These are phyloP conservation scores for Fomitopsis betulina DNA, from an alignment of 1,284 basidiomycete genomes.

Conservation along the genomic window DNA sequence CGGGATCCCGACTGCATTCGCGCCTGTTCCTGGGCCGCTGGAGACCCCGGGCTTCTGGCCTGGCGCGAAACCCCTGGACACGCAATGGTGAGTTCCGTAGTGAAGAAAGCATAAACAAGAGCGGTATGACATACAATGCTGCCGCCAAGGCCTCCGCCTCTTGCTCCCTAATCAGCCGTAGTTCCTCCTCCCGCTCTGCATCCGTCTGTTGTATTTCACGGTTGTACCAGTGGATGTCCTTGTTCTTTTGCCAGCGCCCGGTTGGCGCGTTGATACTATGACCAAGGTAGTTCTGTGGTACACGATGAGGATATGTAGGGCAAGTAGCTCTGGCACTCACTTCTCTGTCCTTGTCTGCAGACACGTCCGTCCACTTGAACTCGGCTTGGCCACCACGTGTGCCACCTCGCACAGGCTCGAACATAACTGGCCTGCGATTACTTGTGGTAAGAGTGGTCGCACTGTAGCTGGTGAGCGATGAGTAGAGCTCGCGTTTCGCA, in stretches of 20 bases:
- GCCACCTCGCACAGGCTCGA: conserved; percentile 78
- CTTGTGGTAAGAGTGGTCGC: too few relatives aligned
- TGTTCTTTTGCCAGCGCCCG: conserved; percentile 93
- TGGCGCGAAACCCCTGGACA: conserved; percentile 57
- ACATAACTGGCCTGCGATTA: conserved; percentile 50
- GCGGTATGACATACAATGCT: conserved; percentile 54
- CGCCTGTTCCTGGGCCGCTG: conserved; percentile 31
- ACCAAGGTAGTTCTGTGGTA: conserved; percentile 78
- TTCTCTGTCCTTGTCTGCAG: conserved; percentile 88
- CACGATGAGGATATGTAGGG: not conserved
- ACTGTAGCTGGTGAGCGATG: not conserved
- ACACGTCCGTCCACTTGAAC: conserved; percentile 90
- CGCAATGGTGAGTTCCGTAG: not conserved
- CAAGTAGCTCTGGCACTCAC: conserved; percentile 33
- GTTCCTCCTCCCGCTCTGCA: conserved; percentile 60
- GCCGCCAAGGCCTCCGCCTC: conserved; percentile 84
- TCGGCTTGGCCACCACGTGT: conserved; percentile 87
- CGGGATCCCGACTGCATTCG: conserved; percentile 27
- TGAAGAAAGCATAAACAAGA: not conserved
- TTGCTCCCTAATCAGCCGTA: conserved; percentile 75
- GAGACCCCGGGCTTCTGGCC: conserved; percentile 35
- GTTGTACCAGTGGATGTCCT: conserved; percentile 91
- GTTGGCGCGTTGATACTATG: conserved; percentile 91
- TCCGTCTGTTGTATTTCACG: conserved; percentile 50
- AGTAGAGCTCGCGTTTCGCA: too few relatives aligned